Percentiles rank a stretch among this genome's conserved stretches.
phyloP scores from a whole-genome alignment of 1,284 basidiomycete genomes.

The Cutaneotrichosporon mucoides region DNA sequence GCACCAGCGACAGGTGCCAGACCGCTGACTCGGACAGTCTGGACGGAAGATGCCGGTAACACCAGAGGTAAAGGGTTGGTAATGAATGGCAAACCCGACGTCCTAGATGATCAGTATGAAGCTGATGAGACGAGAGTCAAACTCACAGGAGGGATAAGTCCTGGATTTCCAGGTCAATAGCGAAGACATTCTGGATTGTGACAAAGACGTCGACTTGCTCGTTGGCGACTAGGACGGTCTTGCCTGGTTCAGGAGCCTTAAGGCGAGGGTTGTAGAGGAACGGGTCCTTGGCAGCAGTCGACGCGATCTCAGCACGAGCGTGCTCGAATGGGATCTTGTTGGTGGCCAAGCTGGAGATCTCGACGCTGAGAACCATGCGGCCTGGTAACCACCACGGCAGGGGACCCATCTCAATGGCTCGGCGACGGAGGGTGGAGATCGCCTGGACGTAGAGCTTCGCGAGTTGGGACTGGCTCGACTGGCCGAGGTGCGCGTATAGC shows the following conservation, averaged over 20 bases:
- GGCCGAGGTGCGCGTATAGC: constrained; percentile 61
- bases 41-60: constrained; percentile 69
- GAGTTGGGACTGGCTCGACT: constrained; percentile 72
- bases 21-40: constrained; percentile 68
- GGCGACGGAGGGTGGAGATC: constrained; percentile 64
- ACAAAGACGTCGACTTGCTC: constrained; percentile 77
- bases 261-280: constrained; percentile 82
- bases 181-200: constrained; percentile 82
- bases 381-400: constrained; percentile 78
- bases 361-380: constrained; percentile 70
- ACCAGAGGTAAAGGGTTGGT: constrained; percentile 59
- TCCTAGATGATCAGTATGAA: constrained; percentile 53
- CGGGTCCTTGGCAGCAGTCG: constrained; percentile 56
- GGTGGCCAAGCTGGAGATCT: constrained; percentile 67
- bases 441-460: constrained; percentile 66
- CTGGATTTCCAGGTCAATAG: constrained; percentile 82
- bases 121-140: neutral
- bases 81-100: constrained; percentile 71
- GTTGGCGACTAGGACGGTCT: constrained; percentile 71
- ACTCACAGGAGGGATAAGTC: constrained; percentile 72
- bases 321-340: constrained; percentile 72
- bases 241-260: constrained; percentile 55
- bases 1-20: constrained; percentile 63
- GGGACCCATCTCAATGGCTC: constrained; percentile 61
- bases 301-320: constrained; percentile 34